phyloP scores from a whole-genome alignment of 331 rosid species.

The Telfairia occidentalis region DNA sequence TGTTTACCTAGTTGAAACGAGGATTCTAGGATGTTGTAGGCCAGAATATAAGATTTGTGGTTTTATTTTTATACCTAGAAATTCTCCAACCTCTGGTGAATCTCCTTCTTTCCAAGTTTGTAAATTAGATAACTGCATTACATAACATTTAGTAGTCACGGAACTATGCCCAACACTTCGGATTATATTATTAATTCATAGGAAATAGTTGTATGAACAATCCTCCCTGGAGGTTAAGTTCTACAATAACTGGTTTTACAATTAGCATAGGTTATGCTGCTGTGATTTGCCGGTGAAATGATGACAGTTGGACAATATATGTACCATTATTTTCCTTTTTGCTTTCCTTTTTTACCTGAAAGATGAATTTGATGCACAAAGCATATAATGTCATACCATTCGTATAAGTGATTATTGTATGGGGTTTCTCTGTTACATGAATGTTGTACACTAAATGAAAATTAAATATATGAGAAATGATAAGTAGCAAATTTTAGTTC shows the following conservation, averaged over 20 bases:
- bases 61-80: neutral
- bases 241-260: neutral
- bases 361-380: neutral
- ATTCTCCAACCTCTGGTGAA: neutral
- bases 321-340: neutral
- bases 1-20: neutral
- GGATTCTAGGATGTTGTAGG: neutral
- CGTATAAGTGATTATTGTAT: neutral
- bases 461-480: neutral
- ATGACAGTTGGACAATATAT: neutral
- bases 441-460: neutral
- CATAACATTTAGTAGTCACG: neutral
- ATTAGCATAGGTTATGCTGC: neutral
- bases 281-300: neutral
- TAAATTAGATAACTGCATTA: neutral
- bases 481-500: neutral
- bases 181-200: neutral
- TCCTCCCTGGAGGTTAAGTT: neutral
- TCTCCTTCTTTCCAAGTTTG: neutral
- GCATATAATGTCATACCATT: neutral
- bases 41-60: neutral
- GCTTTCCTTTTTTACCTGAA: neutral
- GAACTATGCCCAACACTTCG: neutral
- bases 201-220: neutral
- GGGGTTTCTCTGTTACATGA: neutral